These are phyloP conservation scores for Xerocomus potaroensis DNA, from an alignment of 768 basidiomycete genomes.

Conservation along the genomic window DNA sequence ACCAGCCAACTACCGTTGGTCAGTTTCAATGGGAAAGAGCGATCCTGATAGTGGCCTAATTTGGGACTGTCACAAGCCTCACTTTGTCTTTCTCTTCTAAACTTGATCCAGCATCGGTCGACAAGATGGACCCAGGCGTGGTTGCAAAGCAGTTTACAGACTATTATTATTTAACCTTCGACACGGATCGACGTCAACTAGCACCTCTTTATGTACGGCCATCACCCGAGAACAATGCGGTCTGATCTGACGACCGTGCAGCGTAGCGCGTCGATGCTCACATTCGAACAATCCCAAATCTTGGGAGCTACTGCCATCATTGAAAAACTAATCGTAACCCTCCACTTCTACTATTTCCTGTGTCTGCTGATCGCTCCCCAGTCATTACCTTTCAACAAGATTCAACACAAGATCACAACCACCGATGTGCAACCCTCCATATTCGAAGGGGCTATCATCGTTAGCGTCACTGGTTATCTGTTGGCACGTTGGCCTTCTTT, in stretches of 20 bases:
- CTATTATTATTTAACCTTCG: conserved; percentile 84
- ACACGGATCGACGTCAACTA: conserved; percentile 54
- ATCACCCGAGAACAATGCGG: conserved; percentile 8
- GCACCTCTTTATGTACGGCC: conserved; percentile 71
- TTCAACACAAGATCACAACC: conserved; percentile 78
- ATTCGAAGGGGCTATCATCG: conserved; percentile 50
- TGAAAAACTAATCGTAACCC: conserved; percentile 68
- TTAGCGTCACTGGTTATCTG: conserved; percentile 86
- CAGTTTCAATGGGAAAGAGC: conserved; percentile 6
- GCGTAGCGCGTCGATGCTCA: conserved; percentile 81
- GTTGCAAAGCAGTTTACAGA: conserved; percentile 77
- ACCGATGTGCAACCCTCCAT: conserved; percentile 86
- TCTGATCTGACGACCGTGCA: conserved; percentile 35
- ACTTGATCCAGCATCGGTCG: conserved; percentile 16
- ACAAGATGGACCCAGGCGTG: conserved; percentile 61
- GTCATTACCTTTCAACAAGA: conserved; percentile 77
- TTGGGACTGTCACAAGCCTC: conserved; percentile 5
- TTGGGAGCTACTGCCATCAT: conserved; percentile 53
- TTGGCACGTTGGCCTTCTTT: conserved; percentile 42
- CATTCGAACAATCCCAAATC: conserved; percentile 65
- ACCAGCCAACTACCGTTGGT: neutral
- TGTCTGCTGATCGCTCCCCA: conserved; percentile 24
- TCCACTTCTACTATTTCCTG: neutral
- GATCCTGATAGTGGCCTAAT: conserved; percentile 14
- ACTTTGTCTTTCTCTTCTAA: too few species aligned